phyloP scores from a whole-genome alignment of 306 rosid genomes.

The Prunus campanulata region DNA sequence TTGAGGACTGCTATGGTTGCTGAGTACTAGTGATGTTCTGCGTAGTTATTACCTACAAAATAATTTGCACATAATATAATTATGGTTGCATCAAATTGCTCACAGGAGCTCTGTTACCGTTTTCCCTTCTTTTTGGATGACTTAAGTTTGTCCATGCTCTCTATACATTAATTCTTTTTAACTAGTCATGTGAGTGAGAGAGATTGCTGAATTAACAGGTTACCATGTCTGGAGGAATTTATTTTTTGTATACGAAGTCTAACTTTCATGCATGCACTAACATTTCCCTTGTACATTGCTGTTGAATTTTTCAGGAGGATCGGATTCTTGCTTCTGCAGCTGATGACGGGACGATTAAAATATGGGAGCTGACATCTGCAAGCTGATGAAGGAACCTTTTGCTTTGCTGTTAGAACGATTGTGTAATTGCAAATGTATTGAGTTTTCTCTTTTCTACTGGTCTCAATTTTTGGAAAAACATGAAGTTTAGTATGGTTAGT shows the following conservation, averaged over 20 bases:
- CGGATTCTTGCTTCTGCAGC: constrained; percentile 78
- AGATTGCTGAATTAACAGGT: too few species aligned
- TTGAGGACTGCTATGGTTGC: neutral
- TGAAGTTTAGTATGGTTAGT: neutral
- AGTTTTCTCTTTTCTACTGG: constrained; percentile 6
- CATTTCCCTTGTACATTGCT: constrained; percentile 5
- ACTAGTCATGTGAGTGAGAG: neutral
- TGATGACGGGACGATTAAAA: constrained; percentile 81
- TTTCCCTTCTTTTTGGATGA: neutral
- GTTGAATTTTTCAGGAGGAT: constrained; percentile 49
- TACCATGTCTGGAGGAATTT: too few species aligned
- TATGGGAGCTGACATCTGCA: constrained; percentile 76
- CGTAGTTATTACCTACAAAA: neutral
- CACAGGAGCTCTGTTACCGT: neutral
- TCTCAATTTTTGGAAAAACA: constrained; percentile 7
- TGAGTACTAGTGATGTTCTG: neutral
- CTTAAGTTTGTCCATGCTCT: neutral
- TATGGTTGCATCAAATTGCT: neutral
- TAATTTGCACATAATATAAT: neutral
- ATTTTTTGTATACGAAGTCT: neutral
- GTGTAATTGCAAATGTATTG: constrained; percentile 27
- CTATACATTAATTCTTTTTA: neutral
- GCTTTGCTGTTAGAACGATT: constrained; percentile 15
- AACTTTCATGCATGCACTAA: neutral
- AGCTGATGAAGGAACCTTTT: constrained; percentile 15